Evolutionary conservation across 2,329 filamentous ascomycete species (phyloP), one percentile per base, ranked within the genome.

Genomic region (Phyllosticta citriasiana): DNA sequence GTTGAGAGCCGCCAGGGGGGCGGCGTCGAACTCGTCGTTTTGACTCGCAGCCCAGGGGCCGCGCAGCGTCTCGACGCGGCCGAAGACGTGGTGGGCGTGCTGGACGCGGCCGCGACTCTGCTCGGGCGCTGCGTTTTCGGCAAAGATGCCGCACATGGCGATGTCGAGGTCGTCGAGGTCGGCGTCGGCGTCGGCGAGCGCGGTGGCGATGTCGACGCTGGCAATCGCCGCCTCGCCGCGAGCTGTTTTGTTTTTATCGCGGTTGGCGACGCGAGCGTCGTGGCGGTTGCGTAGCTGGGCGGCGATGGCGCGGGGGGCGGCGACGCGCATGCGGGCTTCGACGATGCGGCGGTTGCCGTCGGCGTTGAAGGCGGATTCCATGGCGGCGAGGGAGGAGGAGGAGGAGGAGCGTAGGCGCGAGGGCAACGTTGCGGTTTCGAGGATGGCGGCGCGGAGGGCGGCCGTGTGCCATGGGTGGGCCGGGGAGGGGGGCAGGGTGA

Each of bases 271-370:
- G 56, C 71, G 72, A 40, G 69, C 67, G 40, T 47, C 40, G 16
- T n/a, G 40, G 12, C 19, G 64, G 4, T 62, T 51, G 30, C 52
- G 65, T 35, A 66, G 68, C 12, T 69, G 65, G 61, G 70, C 68
- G 19, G 63, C 57, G 1, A 76, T 63, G 0, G 69, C 64, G 2
- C 68, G 69, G 16, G 73, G 71, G 56, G 75, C 70, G 2, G 78
- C 74, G 35, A 89, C 76, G 57, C 82, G 85, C 77, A 95, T 84
- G 62, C 85, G 82, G 55, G 96, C 78, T 63, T 87, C 86, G 6
- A 88, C 89, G 35, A 97, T 85, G 26, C 84, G 88, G 69, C 92
- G 90, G 63, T 85, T 88, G n/a, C 89, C 90, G 62, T 88, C 86
- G 30, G 84, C 80, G 66, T 91, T 92, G 59, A 95, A 76, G 12